These are phyloP conservation scores for Didymella segeticola DNA, from an alignment of 2,329 filamentous ascomycete genomes.

Conservation along the genomic window DNA sequence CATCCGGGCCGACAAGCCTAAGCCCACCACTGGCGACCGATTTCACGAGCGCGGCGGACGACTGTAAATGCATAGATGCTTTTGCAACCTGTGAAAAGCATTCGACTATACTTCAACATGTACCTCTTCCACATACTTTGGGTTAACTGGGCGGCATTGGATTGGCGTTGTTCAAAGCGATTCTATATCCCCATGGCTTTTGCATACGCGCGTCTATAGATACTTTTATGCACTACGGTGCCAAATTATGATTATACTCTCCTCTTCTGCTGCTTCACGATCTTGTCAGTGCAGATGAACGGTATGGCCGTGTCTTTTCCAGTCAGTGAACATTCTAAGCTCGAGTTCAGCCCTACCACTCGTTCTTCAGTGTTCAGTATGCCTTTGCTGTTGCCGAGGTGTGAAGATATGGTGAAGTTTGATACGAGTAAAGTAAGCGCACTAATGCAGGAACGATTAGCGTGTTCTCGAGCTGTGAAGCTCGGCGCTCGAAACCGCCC, in stretches of 20 bases:
- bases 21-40: constrained; percentile 60
- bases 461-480: constrained; percentile 1
- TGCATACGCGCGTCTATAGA: constrained; percentile 11
- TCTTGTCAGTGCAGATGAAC: too few relatives aligned
- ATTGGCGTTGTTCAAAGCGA: constrained; percentile 15
- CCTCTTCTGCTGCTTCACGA: background rate
- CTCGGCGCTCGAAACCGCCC: background rate
- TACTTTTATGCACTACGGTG: background rate
- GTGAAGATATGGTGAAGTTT: too few relatives aligned
- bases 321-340: background rate
- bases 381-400: too few relatives aligned
- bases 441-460: background rate
- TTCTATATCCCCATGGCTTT: constrained; percentile 5
- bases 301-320: too few relatives aligned
- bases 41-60: constrained; percentile 48
- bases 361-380: too few relatives aligned
- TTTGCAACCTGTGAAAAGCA: background rate
- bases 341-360: background rate
- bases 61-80: constrained; percentile 20
- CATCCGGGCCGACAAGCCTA: constrained; percentile 60
- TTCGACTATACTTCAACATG: background rate
- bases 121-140: constrained; percentile 1
- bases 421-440: too few relatives aligned
- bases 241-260: constrained; percentile 5
- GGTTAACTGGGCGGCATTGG: constrained; percentile 10